Conservation (phyloP, 768 basidiomycete genomes). For the Asterophora parasitica region DNA sequence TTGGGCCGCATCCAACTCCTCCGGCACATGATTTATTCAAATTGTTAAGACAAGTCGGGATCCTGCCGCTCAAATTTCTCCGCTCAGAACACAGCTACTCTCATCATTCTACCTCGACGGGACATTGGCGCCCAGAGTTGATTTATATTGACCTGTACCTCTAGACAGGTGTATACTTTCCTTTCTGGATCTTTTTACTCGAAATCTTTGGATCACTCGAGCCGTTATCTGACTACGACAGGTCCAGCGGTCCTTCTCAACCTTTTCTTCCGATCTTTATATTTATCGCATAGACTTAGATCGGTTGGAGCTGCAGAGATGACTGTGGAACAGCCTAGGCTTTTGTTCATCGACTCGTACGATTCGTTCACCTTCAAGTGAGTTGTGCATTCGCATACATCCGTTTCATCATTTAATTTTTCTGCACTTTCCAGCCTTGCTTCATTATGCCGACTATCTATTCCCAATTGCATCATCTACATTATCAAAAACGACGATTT, state of each 20-base stretch:
- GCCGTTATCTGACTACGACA: background rate
- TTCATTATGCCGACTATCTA: conserved; percentile 58
- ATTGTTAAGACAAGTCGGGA: background rate
- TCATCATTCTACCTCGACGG: background rate
- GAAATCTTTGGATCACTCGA: background rate
- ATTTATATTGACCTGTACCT: background rate
- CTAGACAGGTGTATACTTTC: background rate
- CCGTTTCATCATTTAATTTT: background rate
- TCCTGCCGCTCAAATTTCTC: conserved; percentile 1
- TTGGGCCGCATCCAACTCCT: too few species aligned
- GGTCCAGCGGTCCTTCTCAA: too few species aligned
- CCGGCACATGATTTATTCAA: too few species aligned
- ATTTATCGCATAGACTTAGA: background rate
- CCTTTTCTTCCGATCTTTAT: too few species aligned
- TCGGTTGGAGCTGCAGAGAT: conserved; percentile 17
- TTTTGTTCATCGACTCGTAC: conserved; percentile 78
- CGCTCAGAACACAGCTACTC: background rate
- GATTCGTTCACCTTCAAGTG: conserved; percentile 90
- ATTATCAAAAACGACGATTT: conserved; percentile 73
- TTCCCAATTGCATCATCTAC: conserved; percentile 56
- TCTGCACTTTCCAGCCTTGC: conserved; percentile 49
- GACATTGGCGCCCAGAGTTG: too few species aligned
- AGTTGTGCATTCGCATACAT: conserved; percentile 21
- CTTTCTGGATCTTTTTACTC: background rate
- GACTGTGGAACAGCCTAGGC: conserved; percentile 38